Evolutionary conservation across 1,284 basidiomycete genomes (phyloP).

Genomic region (Neotropicomus parvogracilis): DNA sequence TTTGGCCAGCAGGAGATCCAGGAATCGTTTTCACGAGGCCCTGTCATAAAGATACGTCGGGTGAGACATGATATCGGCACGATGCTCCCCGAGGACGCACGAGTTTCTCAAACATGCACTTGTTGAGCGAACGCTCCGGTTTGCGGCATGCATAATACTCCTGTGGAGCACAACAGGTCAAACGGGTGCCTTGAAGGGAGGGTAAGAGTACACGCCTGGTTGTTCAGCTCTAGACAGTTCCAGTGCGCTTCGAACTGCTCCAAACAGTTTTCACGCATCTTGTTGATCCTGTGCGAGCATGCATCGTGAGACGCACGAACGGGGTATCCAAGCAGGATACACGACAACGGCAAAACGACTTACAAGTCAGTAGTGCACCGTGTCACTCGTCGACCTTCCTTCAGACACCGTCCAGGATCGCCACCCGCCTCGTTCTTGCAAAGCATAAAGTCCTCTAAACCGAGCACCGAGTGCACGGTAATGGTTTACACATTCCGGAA

Average conservation of each 20-base stretch:
- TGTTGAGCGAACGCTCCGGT: slow-evolving; percentile 86
- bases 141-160: slow-evolving; percentile 91
- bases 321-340: neutral
- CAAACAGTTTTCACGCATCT: slow-evolving; percentile 91
- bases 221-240: slow-evolving; percentile 92
- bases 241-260: slow-evolving; percentile 91
- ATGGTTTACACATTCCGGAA: neutral
- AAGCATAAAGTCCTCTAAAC: slow-evolving; percentile 96
- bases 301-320: neutral
- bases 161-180: slow-evolving; percentile 30
- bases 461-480: neutral
- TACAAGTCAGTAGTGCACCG: slow-evolving; percentile 94
- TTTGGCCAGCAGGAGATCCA: slow-evolving; percentile 80
- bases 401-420: slow-evolving; percentile 90
- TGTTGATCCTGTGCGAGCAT: slow-evolving; percentile 66
- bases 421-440: slow-evolving; percentile 88
- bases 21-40: slow-evolving; percentile 92
- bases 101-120: slow-evolving; percentile 96
- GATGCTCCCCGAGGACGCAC: slow-evolving; percentile 44
- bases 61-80: neutral
- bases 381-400: slow-evolving; percentile 95
- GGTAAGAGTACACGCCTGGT: slow-evolving; percentile 64
- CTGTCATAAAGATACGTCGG: slow-evolving; percentile 40
- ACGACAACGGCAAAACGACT: slow-evolving; percentile 35
- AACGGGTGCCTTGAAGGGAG: neutral